Conservation (phyloP, 2,329 filamentous ascomycete species). For the Phyllosticta citrichinensis region DNA sequence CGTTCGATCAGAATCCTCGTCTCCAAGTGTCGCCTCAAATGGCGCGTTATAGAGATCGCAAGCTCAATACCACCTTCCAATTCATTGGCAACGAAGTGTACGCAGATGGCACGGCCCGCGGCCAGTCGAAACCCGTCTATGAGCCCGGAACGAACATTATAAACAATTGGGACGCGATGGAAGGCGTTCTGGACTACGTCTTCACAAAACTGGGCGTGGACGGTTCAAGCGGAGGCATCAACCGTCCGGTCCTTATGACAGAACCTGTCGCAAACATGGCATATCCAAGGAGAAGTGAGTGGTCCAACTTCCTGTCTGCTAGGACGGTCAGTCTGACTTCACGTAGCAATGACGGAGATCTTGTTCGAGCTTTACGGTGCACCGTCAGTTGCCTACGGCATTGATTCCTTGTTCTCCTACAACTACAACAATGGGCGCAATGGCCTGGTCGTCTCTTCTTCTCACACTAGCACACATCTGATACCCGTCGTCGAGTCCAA, state of each 20-base stretch:
- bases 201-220: conserved; percentile 92
- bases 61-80: conserved; percentile 80
- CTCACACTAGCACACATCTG: conserved; percentile 86
- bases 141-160: conserved; percentile 85
- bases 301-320: neutral
- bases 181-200: conserved; percentile 85
- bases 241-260: conserved; percentile 86
- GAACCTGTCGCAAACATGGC: conserved; percentile 85
- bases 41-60: conserved; percentile 91
- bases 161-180: conserved; percentile 97
- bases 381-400: conserved; percentile 82
- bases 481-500: conserved; percentile 87
- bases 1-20: conserved; percentile 74
- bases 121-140: conserved; percentile 83
- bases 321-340: conserved; percentile 16
- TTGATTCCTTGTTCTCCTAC: conserved; percentile 96
- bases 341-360: conserved; percentile 89
- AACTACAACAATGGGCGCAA: conserved; percentile 80
- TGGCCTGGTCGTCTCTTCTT: conserved; percentile 83
- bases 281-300: conserved; percentile 78
- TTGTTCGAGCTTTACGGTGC: conserved; percentile 92
- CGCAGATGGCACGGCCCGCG: conserved; percentile 82
- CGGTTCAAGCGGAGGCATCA: conserved; percentile 60
- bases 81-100: conserved; percentile 92
- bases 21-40: conserved; percentile 79